Evolutionary conservation across 106 monocot species (phyloP).

Genomic region (Phalaenopsis aphrodite): DNA sequence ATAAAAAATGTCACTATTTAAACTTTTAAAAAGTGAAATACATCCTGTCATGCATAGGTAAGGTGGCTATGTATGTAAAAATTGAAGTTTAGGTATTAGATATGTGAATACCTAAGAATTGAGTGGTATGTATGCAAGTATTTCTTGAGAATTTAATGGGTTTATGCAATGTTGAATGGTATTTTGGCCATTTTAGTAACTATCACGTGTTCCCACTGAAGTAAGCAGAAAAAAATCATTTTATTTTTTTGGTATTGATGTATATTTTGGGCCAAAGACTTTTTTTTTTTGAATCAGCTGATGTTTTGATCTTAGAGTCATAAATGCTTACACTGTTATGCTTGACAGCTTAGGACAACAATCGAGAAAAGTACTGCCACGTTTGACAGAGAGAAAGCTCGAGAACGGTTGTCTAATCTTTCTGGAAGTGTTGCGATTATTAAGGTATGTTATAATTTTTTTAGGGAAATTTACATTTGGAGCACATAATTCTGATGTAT

Average conservation of each 20-base stretch:
- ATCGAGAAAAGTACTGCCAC: conserved; percentile 60
- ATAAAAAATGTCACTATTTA: too few relatives aligned
- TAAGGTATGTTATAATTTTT: conserved; percentile 40
- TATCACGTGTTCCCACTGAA: neutral
- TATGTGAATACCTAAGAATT: too few relatives aligned
- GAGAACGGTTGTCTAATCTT: conserved; percentile 79
- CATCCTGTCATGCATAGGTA: too few relatives aligned
- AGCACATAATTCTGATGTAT: too few relatives aligned
- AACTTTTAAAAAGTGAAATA: too few relatives aligned
- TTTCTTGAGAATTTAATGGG: neutral
- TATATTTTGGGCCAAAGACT: neutral
- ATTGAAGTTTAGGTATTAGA: too few relatives aligned
- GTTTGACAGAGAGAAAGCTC: conserved; percentile 96
- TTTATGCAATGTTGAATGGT: neutral
- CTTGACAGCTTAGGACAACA: conserved; percentile 49
- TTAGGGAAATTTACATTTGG: too few relatives aligned
- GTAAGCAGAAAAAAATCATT: neutral
- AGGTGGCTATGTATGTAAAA: too few relatives aligned
- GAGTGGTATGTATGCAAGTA: too few relatives aligned
- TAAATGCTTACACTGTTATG: neutral
- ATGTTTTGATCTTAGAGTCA: neutral
- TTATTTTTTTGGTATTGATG: neutral
- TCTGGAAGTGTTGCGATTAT: conserved; percentile 88
- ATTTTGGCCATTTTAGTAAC: neutral
- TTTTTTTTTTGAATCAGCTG: neutral